Percentiles rank a stretch among this genome's conserved stretches.
Evolutionary conservation across 495 filamentous ascomycete species (phyloP).

Genomic region (Haplographium delicatum): DNA sequence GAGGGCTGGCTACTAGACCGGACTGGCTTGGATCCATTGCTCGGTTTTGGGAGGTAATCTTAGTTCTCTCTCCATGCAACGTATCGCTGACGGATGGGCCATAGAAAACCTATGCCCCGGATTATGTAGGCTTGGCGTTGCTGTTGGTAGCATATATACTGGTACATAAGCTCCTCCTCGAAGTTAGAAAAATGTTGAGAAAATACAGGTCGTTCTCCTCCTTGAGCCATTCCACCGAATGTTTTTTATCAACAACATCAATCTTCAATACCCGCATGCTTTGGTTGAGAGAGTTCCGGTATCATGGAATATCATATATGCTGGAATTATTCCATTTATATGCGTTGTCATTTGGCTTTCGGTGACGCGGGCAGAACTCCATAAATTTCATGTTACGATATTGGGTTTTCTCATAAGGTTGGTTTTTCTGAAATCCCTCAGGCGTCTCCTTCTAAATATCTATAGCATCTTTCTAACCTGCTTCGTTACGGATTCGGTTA

Average conservation of each 20-base stretch:
- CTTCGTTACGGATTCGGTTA: slow-evolving; percentile 85
- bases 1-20: slow-evolving; percentile 10
- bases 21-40: slow-evolving; percentile 35
- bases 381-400: slow-evolving; percentile 82
- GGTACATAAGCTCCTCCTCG: slow-evolving; percentile 36
- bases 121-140: slow-evolving; percentile 74
- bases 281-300: slow-evolving; percentile 80
- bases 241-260: slow-evolving; percentile 74
- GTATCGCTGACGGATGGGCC: not conserved
- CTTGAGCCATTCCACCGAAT: slow-evolving; percentile 84
- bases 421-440: not conserved
- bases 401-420: slow-evolving; percentile 69
- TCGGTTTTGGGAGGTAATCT: slow-evolving; percentile 42
- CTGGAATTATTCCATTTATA: slow-evolving; percentile 62
- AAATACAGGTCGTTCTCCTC: slow-evolving; percentile 57
- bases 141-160: slow-evolving; percentile 62
- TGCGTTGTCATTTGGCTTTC: slow-evolving; percentile 62
- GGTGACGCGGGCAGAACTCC: slow-evolving; percentile 51
- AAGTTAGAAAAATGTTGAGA: not conserved
- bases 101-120: slow-evolving; percentile 75
- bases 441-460: not conserved
- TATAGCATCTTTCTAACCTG: slow-evolving; percentile 54
- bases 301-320: slow-evolving; percentile 66
- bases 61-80: not conserved
- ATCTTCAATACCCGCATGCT: slow-evolving; percentile 83